A percentile compares a stretch with the other conserved stretches of the same genome.
Evolutionary conservation across 805 yeast species (phyloP).

Genomic region (Ogataea salicorniae): DNA sequence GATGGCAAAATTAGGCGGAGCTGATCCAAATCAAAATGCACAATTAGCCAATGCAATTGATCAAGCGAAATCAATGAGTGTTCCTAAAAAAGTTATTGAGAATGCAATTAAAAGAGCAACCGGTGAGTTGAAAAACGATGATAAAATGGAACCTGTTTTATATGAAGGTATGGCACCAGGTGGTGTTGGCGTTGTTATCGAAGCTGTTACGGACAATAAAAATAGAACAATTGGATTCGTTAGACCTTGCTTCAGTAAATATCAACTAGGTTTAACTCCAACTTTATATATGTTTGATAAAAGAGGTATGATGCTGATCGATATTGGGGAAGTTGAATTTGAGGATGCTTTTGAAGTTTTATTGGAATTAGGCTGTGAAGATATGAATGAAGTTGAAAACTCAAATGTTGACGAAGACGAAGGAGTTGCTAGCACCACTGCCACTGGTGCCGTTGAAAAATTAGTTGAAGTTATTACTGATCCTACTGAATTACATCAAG

Average conservation of each 20-base stretch:
- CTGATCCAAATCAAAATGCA: constrained; percentile 55
- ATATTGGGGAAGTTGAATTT: constrained; percentile 32
- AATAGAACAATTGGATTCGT: constrained; percentile 74
- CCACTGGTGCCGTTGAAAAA: constrained; percentile 6
- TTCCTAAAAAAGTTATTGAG: constrained; percentile 81
- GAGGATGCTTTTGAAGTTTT: constrained; percentile 73
- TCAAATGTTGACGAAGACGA: constrained; percentile 3
- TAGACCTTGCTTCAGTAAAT: constrained; percentile 67
- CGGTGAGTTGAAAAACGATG: constrained; percentile 50
- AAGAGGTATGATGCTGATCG: constrained; percentile 66
- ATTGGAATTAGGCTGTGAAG: constrained; percentile 76
- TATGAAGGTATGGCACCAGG: constrained; percentile 95
- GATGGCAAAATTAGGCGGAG: constrained; percentile 70
- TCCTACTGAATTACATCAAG: constrained; percentile 53
- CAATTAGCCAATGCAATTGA: constrained; percentile 70
- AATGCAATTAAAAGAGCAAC: constrained; percentile 81
- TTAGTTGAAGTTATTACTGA: constrained; percentile 55
- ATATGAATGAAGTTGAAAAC: constrained; percentile 37
- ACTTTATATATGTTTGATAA: constrained; percentile 72
- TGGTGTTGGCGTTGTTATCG: constrained; percentile 80
- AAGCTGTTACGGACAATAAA: constrained; percentile 85
- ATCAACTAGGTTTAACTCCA: constrained; percentile 62
- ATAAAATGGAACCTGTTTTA: constrained; percentile 46
- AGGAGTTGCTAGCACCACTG: constrained; percentile 21
- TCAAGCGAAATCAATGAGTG: constrained; percentile 67